Percentiles rank a stretch among this genome's conserved stretches.
phyloP scores from a whole-genome alignment of 2,329 filamentous ascomycete species.

The Verticillium zaregamsianum region DNA sequence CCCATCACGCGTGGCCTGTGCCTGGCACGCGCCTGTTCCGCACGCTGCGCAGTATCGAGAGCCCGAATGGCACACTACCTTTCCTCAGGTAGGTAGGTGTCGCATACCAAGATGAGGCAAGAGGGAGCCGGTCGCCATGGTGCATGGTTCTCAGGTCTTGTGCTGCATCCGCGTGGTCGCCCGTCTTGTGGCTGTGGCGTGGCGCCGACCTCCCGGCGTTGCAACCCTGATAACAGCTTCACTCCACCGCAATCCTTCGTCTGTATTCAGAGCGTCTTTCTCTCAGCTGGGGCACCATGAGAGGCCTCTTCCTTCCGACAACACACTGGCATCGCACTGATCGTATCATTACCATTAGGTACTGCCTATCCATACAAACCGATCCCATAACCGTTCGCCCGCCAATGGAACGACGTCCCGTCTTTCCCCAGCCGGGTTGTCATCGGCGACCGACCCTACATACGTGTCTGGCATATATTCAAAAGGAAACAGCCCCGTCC shows the following conservation, averaged over 20 bases:
- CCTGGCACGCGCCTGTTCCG: not conserved
- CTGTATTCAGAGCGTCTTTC: no score
- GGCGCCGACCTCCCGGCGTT: not conserved
- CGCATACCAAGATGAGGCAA: not conserved
- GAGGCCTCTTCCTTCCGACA: not conserved
- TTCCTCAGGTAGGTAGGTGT: not conserved
- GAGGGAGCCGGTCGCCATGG: not conserved
- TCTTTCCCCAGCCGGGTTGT: not conserved
- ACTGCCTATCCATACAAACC: not conserved
- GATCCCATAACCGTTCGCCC: not conserved
- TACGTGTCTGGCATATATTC: not conserved
- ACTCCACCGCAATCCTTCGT: not conserved
- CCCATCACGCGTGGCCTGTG: not conserved
- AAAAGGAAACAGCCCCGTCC: not conserved
- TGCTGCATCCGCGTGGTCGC: not conserved
- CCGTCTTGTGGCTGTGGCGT: not conserved
- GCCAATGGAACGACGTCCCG: not conserved
- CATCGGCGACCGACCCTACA: not conserved
- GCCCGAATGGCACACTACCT: not conserved
- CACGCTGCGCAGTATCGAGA: not conserved
- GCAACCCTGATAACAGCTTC: not conserved
- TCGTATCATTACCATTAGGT: conserved; percentile 1
- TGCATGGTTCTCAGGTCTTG: not conserved
- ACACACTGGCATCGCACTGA: not conserved
- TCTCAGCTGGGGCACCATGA: no score